Evolutionary conservation across 139 green algal species (phyloP).

Genomic region (Ettlia oleoabundans): DNA sequence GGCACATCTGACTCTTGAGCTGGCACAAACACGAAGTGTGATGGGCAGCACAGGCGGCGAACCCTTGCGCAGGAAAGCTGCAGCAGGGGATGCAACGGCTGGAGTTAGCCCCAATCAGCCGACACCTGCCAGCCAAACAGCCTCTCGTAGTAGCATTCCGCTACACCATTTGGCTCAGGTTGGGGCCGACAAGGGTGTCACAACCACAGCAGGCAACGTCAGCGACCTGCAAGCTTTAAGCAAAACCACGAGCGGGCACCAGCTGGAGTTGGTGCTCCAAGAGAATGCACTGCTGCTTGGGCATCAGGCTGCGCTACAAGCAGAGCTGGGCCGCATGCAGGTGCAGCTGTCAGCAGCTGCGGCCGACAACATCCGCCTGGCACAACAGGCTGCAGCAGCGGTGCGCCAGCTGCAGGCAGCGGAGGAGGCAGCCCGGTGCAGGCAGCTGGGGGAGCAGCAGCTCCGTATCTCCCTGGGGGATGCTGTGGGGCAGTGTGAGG

Average conservation of each 20-base stretch:
- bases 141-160: background rate
- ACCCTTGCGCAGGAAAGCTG: no score
- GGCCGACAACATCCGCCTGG: slow-evolving; percentile 17
- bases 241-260: no score
- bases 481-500: slow-evolving; percentile 30
- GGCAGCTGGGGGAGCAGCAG: background rate
- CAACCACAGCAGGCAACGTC: background rate
- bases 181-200: no score
- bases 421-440: background rate
- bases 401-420: slow-evolving; percentile 31
- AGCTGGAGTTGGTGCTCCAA: background rate
- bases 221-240: no score
- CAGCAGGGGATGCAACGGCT: no score
- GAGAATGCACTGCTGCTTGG: slow-evolving; percentile 24
- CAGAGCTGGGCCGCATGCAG: slow-evolving; percentile 22
- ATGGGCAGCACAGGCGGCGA: no score
- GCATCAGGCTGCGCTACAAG: slow-evolving; percentile 8
- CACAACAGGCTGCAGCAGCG: background rate
- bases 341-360: slow-evolving; percentile 29
- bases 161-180: no score
- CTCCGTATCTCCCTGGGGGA: slow-evolving; percentile 18
- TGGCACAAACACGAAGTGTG: background rate
- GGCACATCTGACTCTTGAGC: slow-evolving; percentile 17
- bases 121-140: no score
- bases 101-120: no score